Conservation (phyloP, 2,329 filamentous ascomycete genomes). For the Westerdykella ornata region DNA sequence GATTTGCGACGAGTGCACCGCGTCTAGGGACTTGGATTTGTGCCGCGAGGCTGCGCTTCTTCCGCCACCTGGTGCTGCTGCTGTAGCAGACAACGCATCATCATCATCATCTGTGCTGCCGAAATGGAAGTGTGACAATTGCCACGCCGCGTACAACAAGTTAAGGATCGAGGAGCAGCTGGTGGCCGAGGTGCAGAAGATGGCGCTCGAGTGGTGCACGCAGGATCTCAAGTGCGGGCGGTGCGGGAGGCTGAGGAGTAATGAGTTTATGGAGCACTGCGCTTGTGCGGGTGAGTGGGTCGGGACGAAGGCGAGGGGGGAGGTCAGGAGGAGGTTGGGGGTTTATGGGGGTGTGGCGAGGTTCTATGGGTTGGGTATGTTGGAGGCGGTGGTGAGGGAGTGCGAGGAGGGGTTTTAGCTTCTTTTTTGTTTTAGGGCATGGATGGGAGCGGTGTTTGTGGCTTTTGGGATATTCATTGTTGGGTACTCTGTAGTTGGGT, state of each 20-base stretch:
- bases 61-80: slow-evolving; percentile 47
- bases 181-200: slow-evolving; percentile 66
- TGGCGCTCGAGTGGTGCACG: slow-evolving; percentile 72
- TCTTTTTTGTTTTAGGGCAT: too few species aligned
- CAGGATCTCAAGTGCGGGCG: slow-evolving; percentile 87
- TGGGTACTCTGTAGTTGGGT: too few species aligned
- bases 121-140: slow-evolving; percentile 70
- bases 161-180: slow-evolving; percentile 77
- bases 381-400: slow-evolving; percentile 65
- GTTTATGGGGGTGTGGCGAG: slow-evolving; percentile 69
- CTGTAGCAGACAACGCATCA: slow-evolving; percentile 8
- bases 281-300: slow-evolving; percentile 84
- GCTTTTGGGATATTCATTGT: too few species aligned
- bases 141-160: slow-evolving; percentile 67
- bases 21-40: slow-evolving; percentile 81
- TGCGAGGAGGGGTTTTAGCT: slow-evolving; percentile 45
- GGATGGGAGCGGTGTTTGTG: too few species aligned
- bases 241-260: slow-evolving; percentile 59
- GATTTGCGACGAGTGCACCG: slow-evolving; percentile 84
- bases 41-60: slow-evolving; percentile 83
- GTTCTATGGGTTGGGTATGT: slow-evolving; percentile 75
- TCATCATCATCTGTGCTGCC: slow-evolving; percentile 46
- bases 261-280: slow-evolving; percentile 96
- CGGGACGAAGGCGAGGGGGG: slow-evolving; percentile 60
- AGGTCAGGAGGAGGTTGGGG: slow-evolving; percentile 57